Evolutionary conservation across 257 asterid genomes (phyloP).

Genomic region (Solanum chilense): DNA sequence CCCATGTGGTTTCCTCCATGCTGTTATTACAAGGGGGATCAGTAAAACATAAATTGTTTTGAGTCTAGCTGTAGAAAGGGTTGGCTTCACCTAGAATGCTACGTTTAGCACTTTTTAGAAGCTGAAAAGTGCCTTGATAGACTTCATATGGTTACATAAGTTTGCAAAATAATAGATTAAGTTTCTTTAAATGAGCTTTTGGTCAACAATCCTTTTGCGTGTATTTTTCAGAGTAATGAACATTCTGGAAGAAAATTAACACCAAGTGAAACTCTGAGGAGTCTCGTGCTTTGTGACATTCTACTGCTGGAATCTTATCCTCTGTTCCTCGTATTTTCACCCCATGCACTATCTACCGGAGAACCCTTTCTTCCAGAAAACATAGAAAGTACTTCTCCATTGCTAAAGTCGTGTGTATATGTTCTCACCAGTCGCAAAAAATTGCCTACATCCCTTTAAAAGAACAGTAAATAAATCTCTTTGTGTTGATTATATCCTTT

Average conservation of each 20-base stretch:
- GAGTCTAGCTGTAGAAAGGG: not conserved
- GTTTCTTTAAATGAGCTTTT: not conserved
- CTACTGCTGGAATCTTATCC: not conserved
- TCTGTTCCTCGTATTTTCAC: not conserved
- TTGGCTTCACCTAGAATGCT: not conserved
- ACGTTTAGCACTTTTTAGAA: not conserved
- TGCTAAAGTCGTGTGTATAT: not conserved
- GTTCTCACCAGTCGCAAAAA: not conserved
- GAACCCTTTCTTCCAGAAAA: not conserved
- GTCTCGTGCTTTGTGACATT: not conserved
- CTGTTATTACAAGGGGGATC: not conserved
- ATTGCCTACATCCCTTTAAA: not conserved
- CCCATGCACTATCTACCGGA: not conserved
- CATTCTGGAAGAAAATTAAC: not conserved
- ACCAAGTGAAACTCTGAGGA: not conserved
- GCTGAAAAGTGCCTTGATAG: not conserved
- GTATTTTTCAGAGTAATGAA: not conserved
- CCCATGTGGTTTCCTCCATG: not conserved
- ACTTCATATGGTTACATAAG: not conserved
- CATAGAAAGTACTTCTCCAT: not conserved
- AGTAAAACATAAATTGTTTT: not conserved
- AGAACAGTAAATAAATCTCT: not conserved
- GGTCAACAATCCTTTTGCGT: not conserved
- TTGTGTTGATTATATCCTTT: not conserved
- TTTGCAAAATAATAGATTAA: not conserved